These are phyloP conservation scores for Skeletonema tropicum DNA, from an alignment of 108 stramenopile species.

Conservation along the genomic window DNA sequence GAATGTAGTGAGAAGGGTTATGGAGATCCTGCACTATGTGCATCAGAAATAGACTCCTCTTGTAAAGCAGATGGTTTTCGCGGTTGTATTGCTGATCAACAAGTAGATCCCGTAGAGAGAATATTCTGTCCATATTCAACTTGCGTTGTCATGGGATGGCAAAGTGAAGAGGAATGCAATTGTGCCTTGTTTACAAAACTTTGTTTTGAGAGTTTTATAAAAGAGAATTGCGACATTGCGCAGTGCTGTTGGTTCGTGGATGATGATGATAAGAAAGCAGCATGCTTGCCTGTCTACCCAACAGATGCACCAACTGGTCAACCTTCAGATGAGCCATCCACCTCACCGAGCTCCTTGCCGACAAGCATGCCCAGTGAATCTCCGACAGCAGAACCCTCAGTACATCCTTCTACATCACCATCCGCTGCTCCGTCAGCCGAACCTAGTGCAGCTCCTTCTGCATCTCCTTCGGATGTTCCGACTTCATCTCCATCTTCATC, in stretches of 20 bases:
- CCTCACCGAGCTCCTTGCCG: too few species aligned
- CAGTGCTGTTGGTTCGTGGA: not conserved
- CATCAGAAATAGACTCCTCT: slow-evolving; percentile 8
- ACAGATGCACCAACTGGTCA: not conserved
- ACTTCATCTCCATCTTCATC: not conserved
- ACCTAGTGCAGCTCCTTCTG: not conserved
- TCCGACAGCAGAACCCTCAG: not conserved
- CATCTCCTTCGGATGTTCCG: not conserved
- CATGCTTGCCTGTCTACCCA: not conserved
- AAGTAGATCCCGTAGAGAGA: not conserved
- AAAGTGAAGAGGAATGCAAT: slow-evolving; percentile 4
- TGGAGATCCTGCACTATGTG: not conserved
- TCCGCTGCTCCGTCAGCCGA: not conserved
- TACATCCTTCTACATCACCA: not conserved
- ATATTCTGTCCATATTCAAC: slow-evolving; percentile 9
- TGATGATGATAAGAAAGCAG: not conserved
- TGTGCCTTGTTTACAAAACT: not conserved
- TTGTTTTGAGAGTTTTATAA: not conserved
- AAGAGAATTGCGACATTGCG: slow-evolving; percentile 2
- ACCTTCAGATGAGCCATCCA: not conserved
- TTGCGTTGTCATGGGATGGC: not conserved
- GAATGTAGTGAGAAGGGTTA: not conserved
- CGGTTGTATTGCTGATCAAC: not conserved
- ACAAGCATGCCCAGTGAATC: too few species aligned
- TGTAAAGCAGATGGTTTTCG: not conserved